These are phyloP conservation scores for Albugo candida DNA, from an alignment of 352 stramenopile genomes.

Conservation along the genomic window DNA sequence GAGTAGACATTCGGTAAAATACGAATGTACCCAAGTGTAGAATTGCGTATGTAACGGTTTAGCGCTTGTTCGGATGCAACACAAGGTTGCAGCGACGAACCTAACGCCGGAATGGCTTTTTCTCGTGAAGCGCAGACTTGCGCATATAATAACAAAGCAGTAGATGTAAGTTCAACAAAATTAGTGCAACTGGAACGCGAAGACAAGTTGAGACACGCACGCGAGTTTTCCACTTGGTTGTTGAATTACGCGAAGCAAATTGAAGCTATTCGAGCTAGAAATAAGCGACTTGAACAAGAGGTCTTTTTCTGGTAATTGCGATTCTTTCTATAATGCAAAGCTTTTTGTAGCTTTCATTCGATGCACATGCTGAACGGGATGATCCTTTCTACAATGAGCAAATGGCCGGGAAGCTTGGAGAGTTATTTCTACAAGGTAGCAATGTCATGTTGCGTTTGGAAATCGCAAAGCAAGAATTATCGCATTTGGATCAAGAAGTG, in stretches of 20 bases:
- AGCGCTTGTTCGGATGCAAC: no score
- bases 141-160: no score
- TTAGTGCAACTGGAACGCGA: slow-evolving; percentile 7
- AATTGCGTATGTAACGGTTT: no score
- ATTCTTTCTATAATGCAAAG: neutral
- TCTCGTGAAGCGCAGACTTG: no score
- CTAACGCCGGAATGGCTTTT: no score
- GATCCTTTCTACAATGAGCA: slow-evolving; percentile 64
- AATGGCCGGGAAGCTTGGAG: slow-evolving; percentile 49
- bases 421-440: slow-evolving; percentile 60
- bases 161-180: no score
- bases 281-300: slow-evolving; percentile 55
- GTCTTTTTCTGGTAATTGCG: slow-evolving; percentile 7
- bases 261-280: slow-evolving; percentile 53
- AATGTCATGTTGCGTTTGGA: slow-evolving; percentile 66
- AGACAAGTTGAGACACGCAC: slow-evolving; percentile 51
- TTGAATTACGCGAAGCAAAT: slow-evolving; percentile 63
- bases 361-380: slow-evolving; percentile 37
- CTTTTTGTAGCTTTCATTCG: slow-evolving; percentile 36
- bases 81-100: no score
- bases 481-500: slow-evolving; percentile 36
- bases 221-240: slow-evolving; percentile 34
- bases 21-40: no score
- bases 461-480: slow-evolving; percentile 52
- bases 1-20: no score